Evolutionary conservation across 2,329 filamentous ascomycete species (phyloP).

Genomic region (Tothia fuscella): DNA sequence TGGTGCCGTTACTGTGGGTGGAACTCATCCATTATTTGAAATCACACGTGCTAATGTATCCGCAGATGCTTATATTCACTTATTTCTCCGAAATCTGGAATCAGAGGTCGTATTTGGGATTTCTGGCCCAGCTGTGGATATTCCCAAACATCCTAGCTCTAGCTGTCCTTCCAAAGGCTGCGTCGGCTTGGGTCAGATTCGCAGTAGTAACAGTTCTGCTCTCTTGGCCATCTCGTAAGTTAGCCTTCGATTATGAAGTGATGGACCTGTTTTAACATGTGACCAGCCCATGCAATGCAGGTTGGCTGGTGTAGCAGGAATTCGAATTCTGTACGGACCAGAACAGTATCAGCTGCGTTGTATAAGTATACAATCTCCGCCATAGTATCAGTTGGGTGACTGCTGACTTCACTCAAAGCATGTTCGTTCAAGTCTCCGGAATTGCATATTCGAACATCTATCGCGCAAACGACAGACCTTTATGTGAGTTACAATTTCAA

Average conservation of each 20-base stretch:
- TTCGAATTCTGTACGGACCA: constrained; percentile 12
- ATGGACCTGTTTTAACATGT: not conserved
- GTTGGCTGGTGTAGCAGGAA: constrained; percentile 32
- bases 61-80: constrained; percentile 20
- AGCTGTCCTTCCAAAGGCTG: constrained; percentile 23
- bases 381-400: too few species aligned
- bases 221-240: constrained; percentile 28
- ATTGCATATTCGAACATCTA: constrained; percentile 18
- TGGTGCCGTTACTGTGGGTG: constrained; percentile 18
- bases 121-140: constrained; percentile 19
- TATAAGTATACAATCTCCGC: too few species aligned
- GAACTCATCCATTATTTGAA: not conserved
- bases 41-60: too few species aligned
- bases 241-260: not conserved
- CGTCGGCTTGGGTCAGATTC: constrained; percentile 33
- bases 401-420: too few species aligned
- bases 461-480: constrained; percentile 16
- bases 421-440: constrained; percentile 18
- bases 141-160: constrained; percentile 15
- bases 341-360: constrained; percentile 14
- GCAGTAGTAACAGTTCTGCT: constrained; percentile 32
- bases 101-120: constrained; percentile 36
- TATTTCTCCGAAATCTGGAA: constrained; percentile 37
- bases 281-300: constrained; percentile 34
- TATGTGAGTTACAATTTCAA: too few species aligned